Evolutionary conservation across 257 asterid genomes (phyloP).

Genomic region (Avicennia marina): DNA sequence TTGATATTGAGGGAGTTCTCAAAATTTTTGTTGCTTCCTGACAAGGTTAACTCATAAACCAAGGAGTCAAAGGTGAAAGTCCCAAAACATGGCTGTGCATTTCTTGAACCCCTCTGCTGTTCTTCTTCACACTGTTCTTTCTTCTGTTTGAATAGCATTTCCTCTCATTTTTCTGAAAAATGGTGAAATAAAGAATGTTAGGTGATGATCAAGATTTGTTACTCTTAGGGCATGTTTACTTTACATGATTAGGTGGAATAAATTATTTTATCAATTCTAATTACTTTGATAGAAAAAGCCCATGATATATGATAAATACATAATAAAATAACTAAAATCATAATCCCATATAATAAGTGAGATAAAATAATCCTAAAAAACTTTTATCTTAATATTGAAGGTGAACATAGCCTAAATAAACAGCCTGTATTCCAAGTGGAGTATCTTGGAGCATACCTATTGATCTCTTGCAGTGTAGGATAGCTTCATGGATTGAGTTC

Average conservation of each 20-base stretch:
- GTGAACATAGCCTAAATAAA: not conserved
- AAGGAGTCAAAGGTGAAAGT: not conserved
- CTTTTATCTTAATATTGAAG: no score
- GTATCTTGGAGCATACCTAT: slow-evolving; percentile 31
- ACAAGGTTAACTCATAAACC: not conserved
- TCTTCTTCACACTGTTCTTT: not conserved
- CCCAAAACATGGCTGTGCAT: not conserved
- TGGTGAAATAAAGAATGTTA: not conserved
- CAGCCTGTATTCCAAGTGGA: no score
- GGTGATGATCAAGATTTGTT: not conserved
- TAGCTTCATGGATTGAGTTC: slow-evolving; percentile 44
- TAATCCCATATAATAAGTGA: no score
- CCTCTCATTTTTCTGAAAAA: slow-evolving; percentile 23
- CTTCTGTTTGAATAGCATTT: not conserved
- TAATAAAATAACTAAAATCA: no score
- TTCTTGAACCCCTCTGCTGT: not conserved
- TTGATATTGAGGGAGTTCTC: not conserved
- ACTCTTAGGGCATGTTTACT: no score
- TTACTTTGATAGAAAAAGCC: no score
- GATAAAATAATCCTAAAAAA: no score
- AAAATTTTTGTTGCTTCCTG: not conserved
- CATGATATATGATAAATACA: no score
- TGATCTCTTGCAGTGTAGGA: slow-evolving; percentile 56
- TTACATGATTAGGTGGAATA: no score
- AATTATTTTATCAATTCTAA: no score